Evolutionary conservation across 225 moss, liverwort and hornwort species (phyloP).

Genomic region (Ulota crispa): DNA sequence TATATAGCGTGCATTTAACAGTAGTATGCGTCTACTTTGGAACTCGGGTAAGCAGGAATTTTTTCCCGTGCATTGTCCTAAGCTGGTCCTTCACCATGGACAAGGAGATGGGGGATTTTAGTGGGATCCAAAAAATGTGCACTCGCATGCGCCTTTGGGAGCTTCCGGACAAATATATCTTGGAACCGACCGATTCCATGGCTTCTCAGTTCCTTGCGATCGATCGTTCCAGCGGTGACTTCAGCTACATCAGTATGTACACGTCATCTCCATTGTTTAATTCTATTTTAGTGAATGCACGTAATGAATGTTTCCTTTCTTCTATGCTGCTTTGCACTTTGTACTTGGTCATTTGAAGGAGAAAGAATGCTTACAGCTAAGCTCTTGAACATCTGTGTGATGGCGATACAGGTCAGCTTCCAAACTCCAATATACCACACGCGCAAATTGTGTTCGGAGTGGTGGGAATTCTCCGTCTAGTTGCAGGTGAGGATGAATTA

Average conservation of each 20-base stretch:
- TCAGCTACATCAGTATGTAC: constrained; percentile 65
- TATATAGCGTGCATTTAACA: background rate
- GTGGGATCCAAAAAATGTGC: constrained; percentile 65
- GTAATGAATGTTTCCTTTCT: background rate
- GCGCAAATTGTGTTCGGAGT: constrained; percentile 79
- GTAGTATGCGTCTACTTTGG: background rate
- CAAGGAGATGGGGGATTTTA: constrained; percentile 86
- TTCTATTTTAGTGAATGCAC: background rate
- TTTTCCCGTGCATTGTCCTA: background rate
- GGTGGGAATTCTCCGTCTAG: constrained; percentile 78
- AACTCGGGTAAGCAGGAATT: background rate
- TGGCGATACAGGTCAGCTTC: constrained; percentile 68
- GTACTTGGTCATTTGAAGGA: background rate
- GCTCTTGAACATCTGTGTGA: constrained; percentile 15
- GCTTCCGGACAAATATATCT: constrained; percentile 72
- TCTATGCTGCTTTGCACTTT: background rate
- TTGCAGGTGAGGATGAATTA: constrained; percentile 57
- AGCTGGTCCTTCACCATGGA: constrained; percentile 38
- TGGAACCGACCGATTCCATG: constrained; percentile 81
- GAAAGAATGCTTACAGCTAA: background rate
- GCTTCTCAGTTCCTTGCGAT: constrained; percentile 75
- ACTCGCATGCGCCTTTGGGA: constrained; percentile 94
- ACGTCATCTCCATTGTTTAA: background rate
- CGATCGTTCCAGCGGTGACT: constrained; percentile 72
- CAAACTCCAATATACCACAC: constrained; percentile 58